phyloP scores from a whole-genome alignment of 257 asterid genomes.

The Solanum rostratum region DNA sequence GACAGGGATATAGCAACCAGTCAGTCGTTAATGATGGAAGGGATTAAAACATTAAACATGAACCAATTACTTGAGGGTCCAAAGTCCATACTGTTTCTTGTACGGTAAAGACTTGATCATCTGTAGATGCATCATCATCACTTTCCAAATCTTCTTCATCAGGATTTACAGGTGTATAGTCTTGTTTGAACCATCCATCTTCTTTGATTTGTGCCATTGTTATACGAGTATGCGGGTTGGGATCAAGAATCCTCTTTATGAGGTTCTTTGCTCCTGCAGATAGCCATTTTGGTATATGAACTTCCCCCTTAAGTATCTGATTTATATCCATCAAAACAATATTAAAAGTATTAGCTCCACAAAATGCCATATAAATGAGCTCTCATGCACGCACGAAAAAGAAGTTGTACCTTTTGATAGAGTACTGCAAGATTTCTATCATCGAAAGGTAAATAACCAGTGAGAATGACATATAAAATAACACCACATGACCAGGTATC shows the following conservation, averaged over 20 bases:
- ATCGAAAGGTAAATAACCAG: constrained; percentile 93
- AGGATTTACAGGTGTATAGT: constrained; percentile 47
- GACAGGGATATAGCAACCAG: not conserved
- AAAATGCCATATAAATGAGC: not conserved
- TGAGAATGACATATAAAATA: constrained; percentile 78
- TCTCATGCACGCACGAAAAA: not conserved
- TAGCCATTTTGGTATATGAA: constrained; percentile 89
- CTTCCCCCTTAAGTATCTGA: constrained; percentile 85
- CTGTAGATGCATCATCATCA: constrained; percentile 29
- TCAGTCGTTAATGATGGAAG: not conserved
- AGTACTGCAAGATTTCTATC: constrained; percentile 91
- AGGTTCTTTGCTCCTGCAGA: constrained; percentile 73
- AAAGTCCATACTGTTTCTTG: constrained; percentile 29
- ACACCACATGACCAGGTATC: constrained; percentile 98
- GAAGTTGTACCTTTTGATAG: constrained; percentile 92
- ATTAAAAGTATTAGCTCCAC: not conserved
- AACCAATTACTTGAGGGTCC: not conserved
- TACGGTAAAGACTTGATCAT: constrained; percentile 37
- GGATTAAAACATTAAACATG: not conserved
- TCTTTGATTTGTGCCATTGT: constrained; percentile 58
- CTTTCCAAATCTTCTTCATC: constrained; percentile 41
- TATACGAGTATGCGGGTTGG: constrained; percentile 70
- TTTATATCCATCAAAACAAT: not conserved
- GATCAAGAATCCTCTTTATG: constrained; percentile 82
- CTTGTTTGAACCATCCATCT: constrained; percentile 76